A percentile compares a stretch with the other conserved stretches of the same genome.
Conservation (phyloP, 2,329 filamentous ascomycete genomes). For the Fusarium sp. region DNA sequence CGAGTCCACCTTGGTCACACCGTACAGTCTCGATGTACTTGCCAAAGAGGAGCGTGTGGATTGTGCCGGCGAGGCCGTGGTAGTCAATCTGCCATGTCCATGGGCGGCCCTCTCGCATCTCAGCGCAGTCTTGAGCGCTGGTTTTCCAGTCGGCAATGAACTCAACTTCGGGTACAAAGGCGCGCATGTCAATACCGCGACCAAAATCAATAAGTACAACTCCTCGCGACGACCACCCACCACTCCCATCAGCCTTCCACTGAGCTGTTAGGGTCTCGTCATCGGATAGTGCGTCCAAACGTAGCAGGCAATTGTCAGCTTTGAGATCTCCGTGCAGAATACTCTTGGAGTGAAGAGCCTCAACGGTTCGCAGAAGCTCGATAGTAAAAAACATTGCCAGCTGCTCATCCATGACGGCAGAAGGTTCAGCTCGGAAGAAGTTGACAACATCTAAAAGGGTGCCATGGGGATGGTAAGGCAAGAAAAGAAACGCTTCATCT, state of each 20-base stretch:
- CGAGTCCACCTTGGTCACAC: conserved; percentile 63
- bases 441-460: conserved; percentile 97
- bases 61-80: conserved; percentile 86
- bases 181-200: conserved; percentile 90
- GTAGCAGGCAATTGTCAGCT: conserved; percentile 91
- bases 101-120: conserved; percentile 91
- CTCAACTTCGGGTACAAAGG: conserved; percentile 75
- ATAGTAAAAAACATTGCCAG: conserved; percentile 96
- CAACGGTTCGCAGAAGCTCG: conserved; percentile 89
- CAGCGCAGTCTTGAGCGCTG: conserved; percentile 85
- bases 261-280: conserved; percentile 62
- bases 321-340: conserved; percentile 95
- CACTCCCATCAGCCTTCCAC: conserved; percentile 77
- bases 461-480: conserved; percentile 88
- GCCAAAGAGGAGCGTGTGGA: conserved; percentile 91
- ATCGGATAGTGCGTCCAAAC: conserved; percentile 68
- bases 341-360: conserved; percentile 81
- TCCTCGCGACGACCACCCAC: conserved; percentile 84
- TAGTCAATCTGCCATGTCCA: conserved; percentile 99
- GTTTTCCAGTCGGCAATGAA: conserved; percentile 98
- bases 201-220: conserved; percentile 94
- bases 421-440: conserved; percentile 75
- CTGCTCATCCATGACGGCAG: conserved; percentile 85
- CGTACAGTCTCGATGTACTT: conserved; percentile 88
- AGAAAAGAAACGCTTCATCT: conserved; percentile 88